Evolutionary conservation across 176 grass and related monocot species (phyloP).

Genomic region (Oryza punctata): DNA sequence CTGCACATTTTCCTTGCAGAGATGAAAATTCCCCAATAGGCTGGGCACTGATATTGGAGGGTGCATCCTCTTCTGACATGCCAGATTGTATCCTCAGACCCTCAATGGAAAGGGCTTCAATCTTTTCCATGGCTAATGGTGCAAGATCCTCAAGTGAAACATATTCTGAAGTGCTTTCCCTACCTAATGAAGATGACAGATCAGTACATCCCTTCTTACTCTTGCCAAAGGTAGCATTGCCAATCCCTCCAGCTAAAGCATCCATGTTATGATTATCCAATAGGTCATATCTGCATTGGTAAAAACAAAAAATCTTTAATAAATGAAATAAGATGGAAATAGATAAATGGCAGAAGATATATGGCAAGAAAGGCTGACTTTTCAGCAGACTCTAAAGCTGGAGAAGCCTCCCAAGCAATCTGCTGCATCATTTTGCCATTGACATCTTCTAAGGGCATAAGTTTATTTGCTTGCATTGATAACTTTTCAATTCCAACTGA

Average conservation of each 20-base stretch:
- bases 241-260: conserved; percentile 21
- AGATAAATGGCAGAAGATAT: background rate
- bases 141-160: conserved; percentile 94
- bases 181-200: conserved; percentile 45
- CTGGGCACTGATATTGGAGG: conserved; percentile 78
- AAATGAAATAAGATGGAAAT: conserved; percentile 19
- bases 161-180: conserved; percentile 66
- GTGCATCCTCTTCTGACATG: conserved; percentile 89
- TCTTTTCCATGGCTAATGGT: conserved; percentile 98
- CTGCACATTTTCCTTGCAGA: conserved; percentile 66
- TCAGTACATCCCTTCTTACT: conserved; percentile 54
- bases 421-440: conserved; percentile 90
- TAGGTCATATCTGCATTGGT: conserved; percentile 52
- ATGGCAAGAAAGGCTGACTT: conserved; percentile 53
- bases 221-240: conserved; percentile 41
- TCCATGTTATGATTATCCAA: conserved; percentile 50
- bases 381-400: conserved; percentile 55
- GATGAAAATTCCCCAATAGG: conserved; percentile 80
- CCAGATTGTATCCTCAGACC: conserved; percentile 98
- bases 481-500: conserved; percentile 92
- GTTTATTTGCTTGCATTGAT: conserved; percentile 85
- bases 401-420: conserved; percentile 76
- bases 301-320: conserved; percentile 21
- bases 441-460: conserved; percentile 97
- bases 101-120: conserved; percentile 93